Evolutionary conservation across 1,284 basidiomycete genomes (phyloP).

Genomic region (Puccinia horiana): DNA sequence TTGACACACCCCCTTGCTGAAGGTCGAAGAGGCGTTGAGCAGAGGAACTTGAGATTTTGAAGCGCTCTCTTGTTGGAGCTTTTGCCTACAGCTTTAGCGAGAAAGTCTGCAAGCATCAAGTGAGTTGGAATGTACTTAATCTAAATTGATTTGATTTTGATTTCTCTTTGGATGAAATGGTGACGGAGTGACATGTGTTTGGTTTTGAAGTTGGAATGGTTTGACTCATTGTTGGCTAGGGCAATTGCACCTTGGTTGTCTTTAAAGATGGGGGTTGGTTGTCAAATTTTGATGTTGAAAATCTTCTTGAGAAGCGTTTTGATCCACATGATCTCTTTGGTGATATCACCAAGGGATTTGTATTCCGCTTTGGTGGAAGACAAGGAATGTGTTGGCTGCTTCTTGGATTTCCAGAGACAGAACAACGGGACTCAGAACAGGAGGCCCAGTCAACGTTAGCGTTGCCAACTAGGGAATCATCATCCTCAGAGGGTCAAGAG

Average conservation of each 20-base stretch:
- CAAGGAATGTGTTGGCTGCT: conserved; percentile 58
- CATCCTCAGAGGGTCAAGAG: too few relatives aligned
- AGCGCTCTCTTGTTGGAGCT: not conserved
- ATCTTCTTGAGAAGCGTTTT: not conserved
- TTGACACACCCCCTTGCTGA: conserved; percentile 3
- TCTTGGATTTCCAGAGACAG: conserved; percentile 60
- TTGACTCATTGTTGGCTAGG: not conserved
- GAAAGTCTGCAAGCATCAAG: not conserved
- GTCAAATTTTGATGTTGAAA: not conserved
- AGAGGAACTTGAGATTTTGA: not conserved
- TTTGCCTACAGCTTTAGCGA: not conserved
- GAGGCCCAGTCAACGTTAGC: conserved; percentile 62
- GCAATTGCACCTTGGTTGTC: too few relatives aligned
- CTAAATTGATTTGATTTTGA: not conserved
- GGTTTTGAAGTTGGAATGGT: too few relatives aligned
- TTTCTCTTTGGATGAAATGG: not conserved
- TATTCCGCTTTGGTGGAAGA: conserved; percentile 62
- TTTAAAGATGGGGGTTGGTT: not conserved
- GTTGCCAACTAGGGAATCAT: conserved; percentile 58
- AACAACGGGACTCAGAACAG: conserved; percentile 55
- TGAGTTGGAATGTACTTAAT: not conserved
- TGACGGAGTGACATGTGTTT: too few relatives aligned
- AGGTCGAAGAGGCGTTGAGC: not conserved
- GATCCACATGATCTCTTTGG: conserved; percentile 61
- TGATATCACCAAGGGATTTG: conserved; percentile 62